Evolutionary conservation across 2,329 filamentous ascomycete species (phyloP).

Genomic region (Ambrosiella cleistominuta): DNA sequence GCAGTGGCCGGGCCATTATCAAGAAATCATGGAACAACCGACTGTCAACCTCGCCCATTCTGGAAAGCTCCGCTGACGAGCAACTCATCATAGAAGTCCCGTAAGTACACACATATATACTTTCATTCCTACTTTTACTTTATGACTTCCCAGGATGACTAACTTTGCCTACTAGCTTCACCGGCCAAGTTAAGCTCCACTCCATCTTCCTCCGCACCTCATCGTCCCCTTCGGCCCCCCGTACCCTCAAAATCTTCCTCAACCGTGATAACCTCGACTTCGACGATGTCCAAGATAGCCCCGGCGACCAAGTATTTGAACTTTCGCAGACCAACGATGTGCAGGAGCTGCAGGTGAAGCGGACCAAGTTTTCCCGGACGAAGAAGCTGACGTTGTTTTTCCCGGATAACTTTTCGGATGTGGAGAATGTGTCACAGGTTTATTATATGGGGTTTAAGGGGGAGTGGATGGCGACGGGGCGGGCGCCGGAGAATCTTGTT

Average conservation of each 20-base stretch:
- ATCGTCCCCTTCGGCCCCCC: conserved; percentile 50
- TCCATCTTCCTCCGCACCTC: conserved; percentile 73
- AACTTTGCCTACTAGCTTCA: conserved; percentile 47
- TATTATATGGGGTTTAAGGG: conserved; percentile 85
- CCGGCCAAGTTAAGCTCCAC: conserved; percentile 83
- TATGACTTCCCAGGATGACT: neutral
- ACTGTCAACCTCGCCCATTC: conserved; percentile 50
- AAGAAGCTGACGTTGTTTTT: conserved; percentile 73
- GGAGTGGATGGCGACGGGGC: conserved; percentile 72
- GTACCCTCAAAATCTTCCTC: conserved; percentile 70
- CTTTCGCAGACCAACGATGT: conserved; percentile 64
- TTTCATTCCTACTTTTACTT: neutral
- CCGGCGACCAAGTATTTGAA: conserved; percentile 58
- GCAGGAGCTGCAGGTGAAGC: conserved; percentile 73
- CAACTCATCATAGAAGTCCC: conserved; percentile 86
- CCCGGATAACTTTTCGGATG: conserved; percentile 72
- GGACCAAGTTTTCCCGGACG: conserved; percentile 79
- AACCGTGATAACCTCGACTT: conserved; percentile 86
- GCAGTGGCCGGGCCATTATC: conserved; percentile 56
- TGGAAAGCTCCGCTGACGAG: conserved; percentile 77
- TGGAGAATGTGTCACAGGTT: conserved; percentile 60
- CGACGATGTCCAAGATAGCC: conserved; percentile 47
- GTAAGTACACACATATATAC: conserved; percentile 31
- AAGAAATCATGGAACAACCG: conserved; percentile 86
- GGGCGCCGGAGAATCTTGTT: conserved; percentile 56